These are phyloP conservation scores for Venturiaceae sp. DNA, from an alignment of 2,329 filamentous ascomycete genomes.

Conservation along the genomic window DNA sequence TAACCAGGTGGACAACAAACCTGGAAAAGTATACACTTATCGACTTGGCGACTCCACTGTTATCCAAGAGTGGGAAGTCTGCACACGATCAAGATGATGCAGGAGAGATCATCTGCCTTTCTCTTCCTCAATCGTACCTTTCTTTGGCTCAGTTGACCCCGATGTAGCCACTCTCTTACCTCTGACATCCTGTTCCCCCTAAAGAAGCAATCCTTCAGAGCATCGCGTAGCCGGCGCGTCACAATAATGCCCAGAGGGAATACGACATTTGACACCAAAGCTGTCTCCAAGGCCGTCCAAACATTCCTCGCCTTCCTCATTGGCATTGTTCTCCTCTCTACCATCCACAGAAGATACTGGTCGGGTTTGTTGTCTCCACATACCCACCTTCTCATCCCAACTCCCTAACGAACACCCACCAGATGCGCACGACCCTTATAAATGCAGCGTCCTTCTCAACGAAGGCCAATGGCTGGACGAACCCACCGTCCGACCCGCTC, in stretches of 20 bases:
- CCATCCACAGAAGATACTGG: background rate
- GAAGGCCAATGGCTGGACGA: conserved; percentile 42
- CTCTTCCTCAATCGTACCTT: too few species aligned
- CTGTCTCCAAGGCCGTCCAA: background rate
- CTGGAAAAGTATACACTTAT: background rate
- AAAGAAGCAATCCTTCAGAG: background rate
- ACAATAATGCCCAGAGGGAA: background rate
- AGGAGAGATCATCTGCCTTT: too few species aligned
- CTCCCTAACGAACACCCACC: background rate
- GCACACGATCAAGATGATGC: too few species aligned
- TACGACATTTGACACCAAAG: background rate
- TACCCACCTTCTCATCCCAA: background rate
- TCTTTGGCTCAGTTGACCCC: background rate
- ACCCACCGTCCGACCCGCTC: conserved; percentile 20
- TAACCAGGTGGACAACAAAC: background rate
- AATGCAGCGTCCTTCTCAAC: conserved; percentile 42
- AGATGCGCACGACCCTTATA: conserved; percentile 35
- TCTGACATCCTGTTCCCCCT: too few species aligned
- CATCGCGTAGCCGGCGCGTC: background rate
- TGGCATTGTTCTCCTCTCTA: background rate
- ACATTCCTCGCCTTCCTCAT: background rate
- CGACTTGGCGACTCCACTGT: too few species aligned
- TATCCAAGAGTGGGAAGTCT: too few species aligned
- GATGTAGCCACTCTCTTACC: background rate
- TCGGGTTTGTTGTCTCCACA: background rate